phyloP scores from a whole-genome alignment of 2,329 filamentous ascomycete species.

The Myriosclerotinia curreyana region DNA sequence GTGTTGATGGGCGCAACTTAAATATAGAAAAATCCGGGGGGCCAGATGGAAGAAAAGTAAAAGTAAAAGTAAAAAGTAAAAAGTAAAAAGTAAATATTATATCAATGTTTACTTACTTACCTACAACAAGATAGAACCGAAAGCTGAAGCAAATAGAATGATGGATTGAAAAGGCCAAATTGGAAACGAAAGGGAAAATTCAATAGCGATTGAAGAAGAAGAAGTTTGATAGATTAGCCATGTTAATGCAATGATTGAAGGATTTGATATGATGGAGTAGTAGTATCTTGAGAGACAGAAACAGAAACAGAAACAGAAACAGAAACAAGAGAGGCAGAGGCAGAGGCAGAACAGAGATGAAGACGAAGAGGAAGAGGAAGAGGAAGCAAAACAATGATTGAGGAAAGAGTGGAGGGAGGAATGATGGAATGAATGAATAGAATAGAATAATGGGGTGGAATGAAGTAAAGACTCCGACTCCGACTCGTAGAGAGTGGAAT shows the following conservation, averaged over 20 bases:
- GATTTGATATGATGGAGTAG: conserved; percentile 5
- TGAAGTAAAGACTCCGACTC: no score
- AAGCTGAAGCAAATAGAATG: background rate
- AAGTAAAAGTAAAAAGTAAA: no score
- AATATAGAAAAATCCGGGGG: no score
- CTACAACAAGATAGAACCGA: no score
- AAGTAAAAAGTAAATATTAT: no score
- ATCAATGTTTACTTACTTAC: no score
- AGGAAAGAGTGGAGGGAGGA: background rate
- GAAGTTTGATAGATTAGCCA: background rate
- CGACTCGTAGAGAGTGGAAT: conserved; percentile 2
- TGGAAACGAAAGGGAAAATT: background rate
- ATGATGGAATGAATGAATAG: no score
- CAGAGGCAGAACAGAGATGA: no score
- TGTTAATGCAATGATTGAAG: conserved; percentile 4
- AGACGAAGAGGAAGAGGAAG: background rate
- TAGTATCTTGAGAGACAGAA: background rate
- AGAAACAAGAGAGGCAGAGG: background rate
- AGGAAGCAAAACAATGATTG: background rate
- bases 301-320: background rate
- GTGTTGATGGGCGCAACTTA: no score
- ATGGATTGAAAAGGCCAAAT: background rate
- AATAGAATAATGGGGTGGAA: no score
- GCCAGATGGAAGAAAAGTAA: no score
- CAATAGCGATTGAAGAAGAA: conserved; percentile 4